Conservation (phyloP, 2,329 filamentous ascomycete species). For the Fusarium palustre region DNA sequence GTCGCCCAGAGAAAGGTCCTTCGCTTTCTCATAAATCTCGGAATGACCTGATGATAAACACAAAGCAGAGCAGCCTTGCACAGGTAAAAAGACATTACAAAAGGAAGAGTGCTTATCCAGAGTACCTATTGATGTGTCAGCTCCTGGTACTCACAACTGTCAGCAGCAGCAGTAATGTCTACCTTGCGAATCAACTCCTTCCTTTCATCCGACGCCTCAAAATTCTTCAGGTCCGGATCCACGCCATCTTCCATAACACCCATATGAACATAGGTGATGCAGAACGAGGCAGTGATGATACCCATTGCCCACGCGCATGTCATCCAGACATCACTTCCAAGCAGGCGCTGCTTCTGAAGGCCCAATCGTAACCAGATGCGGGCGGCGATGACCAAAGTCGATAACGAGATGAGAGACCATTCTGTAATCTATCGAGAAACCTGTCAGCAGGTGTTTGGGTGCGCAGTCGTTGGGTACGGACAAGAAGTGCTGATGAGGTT, state of each 20-base stretch:
- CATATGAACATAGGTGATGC: slow-evolving; percentile 6
- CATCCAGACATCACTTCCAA: slow-evolving; percentile 32
- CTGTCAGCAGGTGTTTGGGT: background rate
- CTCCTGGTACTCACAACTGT: fast-evolving
- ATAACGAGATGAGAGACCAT: slow-evolving; percentile 31
- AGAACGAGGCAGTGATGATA: background rate
- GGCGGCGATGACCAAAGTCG: slow-evolving; percentile 17
- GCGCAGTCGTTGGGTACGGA: background rate
- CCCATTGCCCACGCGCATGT: slow-evolving; percentile 19
- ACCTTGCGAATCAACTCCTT: slow-evolving; percentile 8
- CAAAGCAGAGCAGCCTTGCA: slow-evolving; percentile 31
- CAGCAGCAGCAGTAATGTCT: fast-evolving
- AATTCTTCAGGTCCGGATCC: background rate
- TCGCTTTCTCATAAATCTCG: slow-evolving; percentile 25
- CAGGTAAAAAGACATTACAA: slow-evolving; percentile 26
- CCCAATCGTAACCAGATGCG: slow-evolving; percentile 32
- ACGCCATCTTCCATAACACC: slow-evolving; percentile 18
- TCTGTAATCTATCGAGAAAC: slow-evolving; percentile 5
- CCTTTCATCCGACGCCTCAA: background rate
- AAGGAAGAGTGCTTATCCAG: slow-evolving; percentile 30
- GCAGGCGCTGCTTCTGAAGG: slow-evolving; percentile 22
- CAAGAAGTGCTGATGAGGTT: slow-evolving; percentile 11
- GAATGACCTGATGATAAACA: slow-evolving; percentile 25
- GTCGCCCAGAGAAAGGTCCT: slow-evolving; percentile 23
- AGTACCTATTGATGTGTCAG: background rate